Base-by-base conservation (phyloP, 2,329 filamentous ascomycete genomes). In the Akanthomyces lecanii region DNA sequence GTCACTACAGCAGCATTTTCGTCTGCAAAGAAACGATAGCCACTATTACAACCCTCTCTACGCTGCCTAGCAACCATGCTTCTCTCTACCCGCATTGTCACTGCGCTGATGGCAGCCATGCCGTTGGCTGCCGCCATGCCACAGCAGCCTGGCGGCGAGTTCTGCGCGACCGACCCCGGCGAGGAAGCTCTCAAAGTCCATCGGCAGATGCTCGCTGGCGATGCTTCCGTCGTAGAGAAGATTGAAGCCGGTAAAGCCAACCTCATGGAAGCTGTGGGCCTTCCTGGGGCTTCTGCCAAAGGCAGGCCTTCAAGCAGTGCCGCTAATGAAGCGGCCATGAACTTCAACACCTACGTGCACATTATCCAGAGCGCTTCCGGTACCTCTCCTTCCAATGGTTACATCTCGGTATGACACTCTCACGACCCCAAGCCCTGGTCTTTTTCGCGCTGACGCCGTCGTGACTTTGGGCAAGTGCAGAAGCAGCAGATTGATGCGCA, bases 281-380 rank as follows among this genome's bases (percentile, higher is more conserved):
- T 51, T 4, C 7, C 25, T 11, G 25, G 14, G 8, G 18, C 40
- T 12, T 33, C 40, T 5, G 21, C 36, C 18, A 25, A 30, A 5
- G 45, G 21, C 8, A 40, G 23, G 12, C 5, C 30, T 16, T 14
- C 23, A 5, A 5, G 33, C 33, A 25, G 36, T 33, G 33, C 51
- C 7, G 33, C 51, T 10, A 18, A 23, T 33, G 33, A 3, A 5
- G 51, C 51, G 11, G 18, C 45, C 11, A 59, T 59, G 45, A 47
- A 21, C 21, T 59, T 59, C 10, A 50, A 51, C 10, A 59, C 56
- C 33, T 59, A 59, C 47, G 47, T 59, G 10, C 56, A 59, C 36
- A 59, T 59, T 33, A 42, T 59, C 11, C 45, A 59, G 18, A 50
- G 21, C 11, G 56, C 56, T 33, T 4, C 56, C 18, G 33, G 56